Percentiles rank a stretch among this genome's conserved stretches.
These are phyloP conservation scores for Leccinum obscurum DNA, from an alignment of 768 basidiomycete species.

Conservation along the genomic window DNA sequence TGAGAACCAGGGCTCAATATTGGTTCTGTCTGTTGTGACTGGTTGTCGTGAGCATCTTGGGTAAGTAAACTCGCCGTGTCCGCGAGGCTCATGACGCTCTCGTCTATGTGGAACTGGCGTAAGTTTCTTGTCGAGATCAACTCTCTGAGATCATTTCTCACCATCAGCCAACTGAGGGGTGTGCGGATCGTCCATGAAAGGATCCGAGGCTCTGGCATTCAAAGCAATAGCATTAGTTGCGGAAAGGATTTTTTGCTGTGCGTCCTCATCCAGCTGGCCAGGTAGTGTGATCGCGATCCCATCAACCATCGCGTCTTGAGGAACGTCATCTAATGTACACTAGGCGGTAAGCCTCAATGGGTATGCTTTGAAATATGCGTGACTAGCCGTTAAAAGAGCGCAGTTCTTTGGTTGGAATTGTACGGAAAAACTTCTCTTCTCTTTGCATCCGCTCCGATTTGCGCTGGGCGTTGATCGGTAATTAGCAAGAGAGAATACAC, in stretches of 20 bases:
- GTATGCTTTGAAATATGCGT: background rate
- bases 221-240: background rate
- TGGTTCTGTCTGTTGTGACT: background rate
- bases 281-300: slow-evolving; percentile 7
- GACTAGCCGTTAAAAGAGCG: background rate
- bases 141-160: background rate
- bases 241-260: background rate
- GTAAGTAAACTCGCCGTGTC: slow-evolving; percentile 6
- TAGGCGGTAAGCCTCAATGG: background rate
- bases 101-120: background rate
- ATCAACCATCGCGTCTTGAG: background rate
- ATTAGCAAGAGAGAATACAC: background rate
- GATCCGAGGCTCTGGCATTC: background rate
- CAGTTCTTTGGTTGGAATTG: slow-evolving; percentile 2
- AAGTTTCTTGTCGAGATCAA: too few relatives aligned
- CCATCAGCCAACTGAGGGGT: background rate
- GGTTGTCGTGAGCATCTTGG: background rate
- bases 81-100: background rate
- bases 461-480: too few relatives aligned
- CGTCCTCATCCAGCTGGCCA: background rate
- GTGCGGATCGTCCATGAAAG: background rate
- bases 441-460: too few relatives aligned
- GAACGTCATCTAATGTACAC: background rate
- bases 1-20: background rate
- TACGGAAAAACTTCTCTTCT: too few relatives aligned